Conservation (phyloP, 1,284 basidiomycete species). For the Ceratobasidium sp. region DNA sequence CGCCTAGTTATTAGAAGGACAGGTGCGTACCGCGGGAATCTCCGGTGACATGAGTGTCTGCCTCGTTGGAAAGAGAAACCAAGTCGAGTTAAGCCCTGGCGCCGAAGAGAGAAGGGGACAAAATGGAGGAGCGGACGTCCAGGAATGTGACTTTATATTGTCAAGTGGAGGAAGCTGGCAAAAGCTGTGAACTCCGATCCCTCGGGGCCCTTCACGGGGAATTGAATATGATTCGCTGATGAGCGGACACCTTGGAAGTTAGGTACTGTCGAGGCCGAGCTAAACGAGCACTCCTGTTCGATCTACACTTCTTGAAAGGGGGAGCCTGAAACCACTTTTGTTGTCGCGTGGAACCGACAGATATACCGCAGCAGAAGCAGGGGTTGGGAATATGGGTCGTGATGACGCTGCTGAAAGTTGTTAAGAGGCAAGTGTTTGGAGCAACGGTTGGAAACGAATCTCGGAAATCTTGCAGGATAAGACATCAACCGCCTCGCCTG, state of each 20-base stretch:
- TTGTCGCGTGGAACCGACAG: slow-evolving; percentile 40
- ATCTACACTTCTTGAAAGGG: slow-evolving; percentile 29
- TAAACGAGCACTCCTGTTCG: slow-evolving; percentile 41
- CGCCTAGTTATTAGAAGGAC: slow-evolving; percentile 30
- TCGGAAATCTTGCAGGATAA: slow-evolving; percentile 28
- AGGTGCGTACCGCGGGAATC: slow-evolving; percentile 40
- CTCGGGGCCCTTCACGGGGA: slow-evolving; percentile 38
- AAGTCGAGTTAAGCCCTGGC: slow-evolving; percentile 41
- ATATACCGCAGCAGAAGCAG: slow-evolving; percentile 42
- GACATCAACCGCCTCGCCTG: slow-evolving; percentile 25
- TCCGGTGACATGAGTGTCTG: slow-evolving; percentile 39
- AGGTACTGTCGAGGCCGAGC: slow-evolving; percentile 43
- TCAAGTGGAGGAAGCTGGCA: slow-evolving; percentile 38
- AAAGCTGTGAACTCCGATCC: slow-evolving; percentile 39
- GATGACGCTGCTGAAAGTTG: slow-evolving; percentile 40
- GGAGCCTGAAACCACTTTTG: slow-evolving; percentile 41
- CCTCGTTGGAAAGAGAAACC: slow-evolving; percentile 31
- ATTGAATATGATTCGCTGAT: slow-evolving; percentile 42
- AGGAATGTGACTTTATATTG: slow-evolving; percentile 38
- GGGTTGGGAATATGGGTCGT: slow-evolving; percentile 40
- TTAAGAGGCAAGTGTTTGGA: slow-evolving; percentile 41
- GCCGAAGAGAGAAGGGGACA: slow-evolving; percentile 39
- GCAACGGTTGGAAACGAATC: slow-evolving; percentile 41
- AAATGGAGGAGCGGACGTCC: slow-evolving; percentile 30
- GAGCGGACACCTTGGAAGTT: slow-evolving; percentile 42